Evolutionary conservation across 371 early-diverging fungal genomes (phyloP).

Genomic region (Mortierella sp.): DNA sequence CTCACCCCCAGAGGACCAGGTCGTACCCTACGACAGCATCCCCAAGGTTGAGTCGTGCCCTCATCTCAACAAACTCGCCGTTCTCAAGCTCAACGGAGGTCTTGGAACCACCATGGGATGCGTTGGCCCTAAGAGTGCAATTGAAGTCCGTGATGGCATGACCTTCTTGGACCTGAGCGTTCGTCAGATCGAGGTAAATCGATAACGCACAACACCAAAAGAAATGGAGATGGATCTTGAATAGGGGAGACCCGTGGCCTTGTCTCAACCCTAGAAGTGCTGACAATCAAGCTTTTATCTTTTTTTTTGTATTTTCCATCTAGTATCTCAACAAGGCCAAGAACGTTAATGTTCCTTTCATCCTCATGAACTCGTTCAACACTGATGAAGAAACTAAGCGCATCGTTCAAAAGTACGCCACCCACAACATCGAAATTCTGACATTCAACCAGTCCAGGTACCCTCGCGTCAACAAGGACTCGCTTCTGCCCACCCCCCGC

Average conservation of each 20-base stretch:
- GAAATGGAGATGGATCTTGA: not conserved
- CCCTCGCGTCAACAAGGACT: slow-evolving; percentile 97
- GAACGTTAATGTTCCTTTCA: slow-evolving; percentile 95
- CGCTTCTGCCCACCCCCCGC: slow-evolving; percentile 89
- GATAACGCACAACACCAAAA: not conserved
- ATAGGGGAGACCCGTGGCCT: not conserved
- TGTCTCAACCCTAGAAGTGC: no score
- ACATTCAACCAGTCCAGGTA: slow-evolving; percentile 99
- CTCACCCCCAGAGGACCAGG: slow-evolving; percentile 89
- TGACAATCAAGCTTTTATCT: not conserved
- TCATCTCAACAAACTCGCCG: slow-evolving; percentile 92
- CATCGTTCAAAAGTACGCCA: slow-evolving; percentile 96
- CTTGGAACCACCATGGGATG: slow-evolving; percentile 99
- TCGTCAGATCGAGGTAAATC: slow-evolving; percentile 94
- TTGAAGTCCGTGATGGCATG: slow-evolving; percentile 98
- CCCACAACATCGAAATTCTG: slow-evolving; percentile 90
- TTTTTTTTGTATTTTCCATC: slow-evolving; percentile 11
- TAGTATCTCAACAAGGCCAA: slow-evolving; percentile 93
- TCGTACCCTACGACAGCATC: slow-evolving; percentile 84
- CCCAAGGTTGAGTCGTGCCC: slow-evolving; percentile 66
- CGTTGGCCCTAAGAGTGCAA: slow-evolving; percentile 99
- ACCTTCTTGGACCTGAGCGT: slow-evolving; percentile 99
- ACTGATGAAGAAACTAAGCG: slow-evolving; percentile 98
- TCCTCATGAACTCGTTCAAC: slow-evolving; percentile 99
- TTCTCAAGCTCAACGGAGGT: slow-evolving; percentile 99